phyloP scores from a whole-genome alignment of 805 yeast species.

The Saccharomycopsis microspora region DNA sequence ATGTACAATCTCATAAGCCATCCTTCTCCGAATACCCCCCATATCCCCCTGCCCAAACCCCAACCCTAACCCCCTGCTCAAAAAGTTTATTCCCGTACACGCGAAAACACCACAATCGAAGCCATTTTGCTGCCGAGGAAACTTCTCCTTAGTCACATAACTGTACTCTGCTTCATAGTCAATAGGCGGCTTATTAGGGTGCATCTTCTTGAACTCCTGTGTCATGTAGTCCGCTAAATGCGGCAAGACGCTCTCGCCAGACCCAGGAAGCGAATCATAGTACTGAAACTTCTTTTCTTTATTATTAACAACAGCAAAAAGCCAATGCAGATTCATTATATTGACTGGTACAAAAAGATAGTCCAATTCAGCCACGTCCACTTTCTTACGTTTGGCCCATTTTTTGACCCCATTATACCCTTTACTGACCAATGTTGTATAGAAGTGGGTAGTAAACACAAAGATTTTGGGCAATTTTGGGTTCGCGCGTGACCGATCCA shows the following conservation, averaged over 20 bases:
- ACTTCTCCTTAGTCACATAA: constrained; percentile 22
- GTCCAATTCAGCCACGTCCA: constrained; percentile 51
- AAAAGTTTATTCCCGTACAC: constrained; percentile 59
- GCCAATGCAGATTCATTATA: constrained; percentile 81
- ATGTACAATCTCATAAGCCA: constrained; percentile 49
- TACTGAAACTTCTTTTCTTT: constrained; percentile 46
- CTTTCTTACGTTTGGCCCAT: constrained; percentile 75
- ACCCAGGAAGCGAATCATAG: constrained; percentile 57
- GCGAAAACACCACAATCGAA: constrained; percentile 93
- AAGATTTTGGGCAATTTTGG: constrained; percentile 33
- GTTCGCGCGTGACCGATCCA: constrained; percentile 29
- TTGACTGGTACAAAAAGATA: constrained; percentile 80
- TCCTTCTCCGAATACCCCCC: constrained; percentile 49
- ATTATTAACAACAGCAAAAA: constrained; percentile 69
- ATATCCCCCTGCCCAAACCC: constrained; percentile 60
- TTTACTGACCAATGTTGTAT: constrained; percentile 50
- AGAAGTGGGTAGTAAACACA: constrained; percentile 85
- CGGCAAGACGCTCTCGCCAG: constrained; percentile 28
- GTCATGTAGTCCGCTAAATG: constrained; percentile 49
- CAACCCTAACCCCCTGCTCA: constrained; percentile 40
- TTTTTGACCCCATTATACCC: constrained; percentile 77
- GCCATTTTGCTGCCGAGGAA: constrained; percentile 87
- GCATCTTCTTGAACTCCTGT: constrained; percentile 50
- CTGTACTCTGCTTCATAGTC: constrained; percentile 21
- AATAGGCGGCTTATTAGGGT: constrained; percentile 18